Evolutionary conservation across 176 grass and related monocot genomes (phyloP).

Genomic region (Zea mays): Zm-B73-REFERENCE-NAM-5.0 NC_050100.1:7555501-7556000

Average conservation of each 20-base stretch:
- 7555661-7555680: not conserved
- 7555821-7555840: not conserved
- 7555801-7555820: not conserved
- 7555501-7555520: conserved; percentile 31
- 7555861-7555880: not conserved
- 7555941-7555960: too few relatives aligned
- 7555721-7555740: conserved; percentile 1
- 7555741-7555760: not conserved
- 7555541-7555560: conserved; percentile 85
- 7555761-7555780: not conserved
- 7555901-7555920: too few relatives aligned
- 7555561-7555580: conserved; percentile 67
- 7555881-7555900: too few relatives aligned
- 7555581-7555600: conserved; percentile 29
- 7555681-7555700: conserved; percentile 7
- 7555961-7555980: too few relatives aligned
- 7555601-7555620: conserved; percentile 7
- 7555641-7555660: not conserved
- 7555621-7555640: not conserved
- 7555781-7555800: not conserved
- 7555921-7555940: too few relatives aligned
- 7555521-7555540: conserved; percentile 96
- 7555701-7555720: conserved; percentile 1
- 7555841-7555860: not conserved
- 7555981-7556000: too few relatives aligned